These are phyloP conservation scores for Vigna radiata DNA, from an alignment of 306 rosid genomes.

Conservation along the genomic window DNA sequence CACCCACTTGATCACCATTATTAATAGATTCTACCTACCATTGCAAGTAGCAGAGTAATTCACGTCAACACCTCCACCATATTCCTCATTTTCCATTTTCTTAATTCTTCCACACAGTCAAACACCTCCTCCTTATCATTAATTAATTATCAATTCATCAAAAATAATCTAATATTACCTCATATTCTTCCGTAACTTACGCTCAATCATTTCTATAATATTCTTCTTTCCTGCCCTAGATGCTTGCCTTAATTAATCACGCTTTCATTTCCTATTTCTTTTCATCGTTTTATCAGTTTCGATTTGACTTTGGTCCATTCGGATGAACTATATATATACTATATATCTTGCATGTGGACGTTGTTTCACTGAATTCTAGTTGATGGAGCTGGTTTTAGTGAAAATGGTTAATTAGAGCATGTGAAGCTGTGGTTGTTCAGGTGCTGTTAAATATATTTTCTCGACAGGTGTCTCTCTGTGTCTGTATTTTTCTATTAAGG, in stretches of 20 bases:
- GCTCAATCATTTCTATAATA: slow-evolving; percentile 46
- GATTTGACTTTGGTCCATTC: slow-evolving; percentile 13
- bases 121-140: slow-evolving; percentile 29
- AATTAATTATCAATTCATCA: neutral
- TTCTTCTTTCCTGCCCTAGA: slow-evolving; percentile 6
- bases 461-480: neutral
- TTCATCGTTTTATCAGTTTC: neutral
- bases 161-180: neutral
- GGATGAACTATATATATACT: neutral
- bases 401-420: neutral
- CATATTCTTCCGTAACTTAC: slow-evolving; percentile 39
- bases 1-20: slow-evolving; percentile 45
- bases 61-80: slow-evolving; percentile 33
- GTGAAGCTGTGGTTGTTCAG: neutral
- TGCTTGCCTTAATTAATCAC: slow-evolving; percentile 9
- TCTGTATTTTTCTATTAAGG: neutral
- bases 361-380: slow-evolving; percentile 18
- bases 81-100: slow-evolving; percentile 28
- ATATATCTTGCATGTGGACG: slow-evolving; percentile 23
- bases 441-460: neutral
- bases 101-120: too few relatives aligned
- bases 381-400: neutral
- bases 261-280: neutral
- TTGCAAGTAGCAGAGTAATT: slow-evolving; percentile 32
- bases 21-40: slow-evolving; percentile 50